These are phyloP conservation scores for Yamadazyma sp. DNA, from an alignment of 1,139 yeast genomes.

Conservation along the genomic window DNA sequence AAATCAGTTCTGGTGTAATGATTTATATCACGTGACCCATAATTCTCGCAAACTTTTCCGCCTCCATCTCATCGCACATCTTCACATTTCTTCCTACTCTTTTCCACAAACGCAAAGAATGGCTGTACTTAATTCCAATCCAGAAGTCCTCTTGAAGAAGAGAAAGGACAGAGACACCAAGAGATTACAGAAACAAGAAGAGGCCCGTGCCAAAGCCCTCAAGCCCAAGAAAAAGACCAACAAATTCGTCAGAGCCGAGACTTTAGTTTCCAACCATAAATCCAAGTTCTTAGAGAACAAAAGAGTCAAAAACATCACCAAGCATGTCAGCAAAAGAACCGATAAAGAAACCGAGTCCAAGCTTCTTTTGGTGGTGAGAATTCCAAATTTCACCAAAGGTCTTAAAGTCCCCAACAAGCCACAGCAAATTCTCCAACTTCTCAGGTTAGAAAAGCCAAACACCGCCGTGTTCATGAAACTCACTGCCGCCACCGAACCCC, in stretches of 20 bases:
- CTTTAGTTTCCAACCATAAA: constrained; percentile 62
- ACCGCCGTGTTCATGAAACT: constrained; percentile 72
- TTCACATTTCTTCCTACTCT: neutral
- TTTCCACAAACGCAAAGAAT: constrained; percentile 17
- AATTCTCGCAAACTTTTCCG: neutral
- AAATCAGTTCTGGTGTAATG: neutral
- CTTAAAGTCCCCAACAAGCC: constrained; percentile 68
- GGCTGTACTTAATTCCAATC: constrained; percentile 65
- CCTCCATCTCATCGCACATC: constrained; percentile 19
- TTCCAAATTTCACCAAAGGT: constrained; percentile 56
- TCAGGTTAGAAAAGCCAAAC: constrained; percentile 59
- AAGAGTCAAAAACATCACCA: constrained; percentile 62
- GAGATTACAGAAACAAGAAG: constrained; percentile 63
- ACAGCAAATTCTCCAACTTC: constrained; percentile 53
- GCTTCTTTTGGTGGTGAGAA: constrained; percentile 64
- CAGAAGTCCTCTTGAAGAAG: constrained; percentile 73
- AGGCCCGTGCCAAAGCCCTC: constrained; percentile 36
- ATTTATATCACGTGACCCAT: neutral
- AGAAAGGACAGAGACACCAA: constrained; percentile 75
- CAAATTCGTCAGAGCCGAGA: constrained; percentile 71
- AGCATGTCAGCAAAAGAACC: constrained; percentile 34
- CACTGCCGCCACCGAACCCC: constrained; percentile 54
- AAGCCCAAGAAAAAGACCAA: constrained; percentile 36
- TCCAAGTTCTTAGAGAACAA: constrained; percentile 67
- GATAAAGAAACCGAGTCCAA: constrained; percentile 42